Base-by-base conservation (phyloP, 176 grass and related monocot genomes). In the Aegilops umbellulata region DNA sequence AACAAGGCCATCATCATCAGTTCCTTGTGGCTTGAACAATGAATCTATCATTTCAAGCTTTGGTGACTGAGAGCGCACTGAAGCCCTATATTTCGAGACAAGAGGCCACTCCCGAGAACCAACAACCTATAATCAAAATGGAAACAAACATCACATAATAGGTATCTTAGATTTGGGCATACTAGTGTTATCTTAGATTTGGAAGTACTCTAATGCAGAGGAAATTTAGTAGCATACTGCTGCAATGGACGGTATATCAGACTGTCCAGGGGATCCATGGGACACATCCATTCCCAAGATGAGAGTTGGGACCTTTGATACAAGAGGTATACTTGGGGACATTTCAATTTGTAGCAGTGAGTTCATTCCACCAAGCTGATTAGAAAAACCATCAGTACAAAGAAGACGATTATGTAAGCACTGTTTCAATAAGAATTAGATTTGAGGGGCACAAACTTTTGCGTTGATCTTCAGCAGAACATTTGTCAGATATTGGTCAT, bases 31-130 rank as follows among this genome's bases (percentile, higher is more conserved):
- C 35, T 95, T 95, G 85, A 94, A 98, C 71, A 98, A 73, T 2
- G 90, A 94, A 76, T 98, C 97, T 2, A 98, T 94, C 94, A 98
- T 98, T 86, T 98, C 94, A 15, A 94, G 42, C 60, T 88, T 98
- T 0, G 97, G 79, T 5, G 93, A 95, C 29, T 98, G 97, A 19
- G 94, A 88, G 31, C 94, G 88, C 8, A 98, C 97, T 3, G 94
- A 92, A 25, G 97, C 97, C 68, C 97, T 94, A 58, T 98, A 98
- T 70, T 92, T 92, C 1, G 97, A 94, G 55, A 95, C 94, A 34
- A 92, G 79, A 30, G 97, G 97, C 97, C 97, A 98, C 27, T 95
- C 74, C 3, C 92, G 91, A 2, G 97, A 98, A 90, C 97, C 92
- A 3, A 98, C 94, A 36, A 98, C 96, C 96, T 98, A 87, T 84